These are phyloP conservation scores for Parietaria judaica DNA, from an alignment of 306 rosid species.

Conservation along the genomic window DNA sequence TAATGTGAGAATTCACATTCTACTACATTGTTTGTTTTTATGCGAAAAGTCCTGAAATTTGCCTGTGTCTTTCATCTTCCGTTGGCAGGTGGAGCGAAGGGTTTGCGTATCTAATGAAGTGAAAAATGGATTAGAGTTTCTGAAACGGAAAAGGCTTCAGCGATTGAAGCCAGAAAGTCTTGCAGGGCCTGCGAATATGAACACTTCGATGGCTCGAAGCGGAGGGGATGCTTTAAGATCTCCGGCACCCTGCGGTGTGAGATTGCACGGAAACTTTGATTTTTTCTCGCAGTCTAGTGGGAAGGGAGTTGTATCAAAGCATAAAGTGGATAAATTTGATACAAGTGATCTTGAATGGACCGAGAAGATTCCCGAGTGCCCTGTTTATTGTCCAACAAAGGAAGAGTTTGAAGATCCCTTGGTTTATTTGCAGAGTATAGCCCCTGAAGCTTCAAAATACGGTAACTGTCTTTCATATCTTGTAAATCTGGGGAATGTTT, in stretches of 20 bases:
- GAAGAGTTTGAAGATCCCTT: constrained; percentile 94
- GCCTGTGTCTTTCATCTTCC: no score
- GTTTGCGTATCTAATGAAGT: constrained; percentile 61
- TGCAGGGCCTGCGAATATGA: constrained; percentile 32
- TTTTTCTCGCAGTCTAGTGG: constrained; percentile 17
- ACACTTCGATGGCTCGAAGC: constrained; percentile 64
- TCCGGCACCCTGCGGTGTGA: constrained; percentile 56
- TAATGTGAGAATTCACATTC: background rate
- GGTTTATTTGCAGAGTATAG: constrained; percentile 82
- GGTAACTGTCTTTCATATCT: constrained; percentile 35
- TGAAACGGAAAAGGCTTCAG: constrained; percentile 75
- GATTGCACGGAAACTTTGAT: constrained; percentile 48
- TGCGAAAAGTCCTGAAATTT: no score
- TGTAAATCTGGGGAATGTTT: background rate
- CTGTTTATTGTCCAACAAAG: constrained; percentile 77
- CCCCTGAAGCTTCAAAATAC: constrained; percentile 91
- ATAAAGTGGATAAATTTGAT: constrained; percentile 79
- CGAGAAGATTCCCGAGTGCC: constrained; percentile 74
- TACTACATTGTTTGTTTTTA: background rate
- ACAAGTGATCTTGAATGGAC: constrained; percentile 83
- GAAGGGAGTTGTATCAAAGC: constrained; percentile 45
- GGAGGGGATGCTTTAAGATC: constrained; percentile 90
- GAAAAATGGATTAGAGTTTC: constrained; percentile 57
- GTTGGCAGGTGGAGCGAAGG: constrained; percentile 80
- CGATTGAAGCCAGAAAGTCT: constrained; percentile 39